Evolutionary conservation across 2,329 filamentous ascomycete genomes (phyloP), one percentile per base, ranked within the genome.

Genomic region (Exophiala sp.): DNA sequence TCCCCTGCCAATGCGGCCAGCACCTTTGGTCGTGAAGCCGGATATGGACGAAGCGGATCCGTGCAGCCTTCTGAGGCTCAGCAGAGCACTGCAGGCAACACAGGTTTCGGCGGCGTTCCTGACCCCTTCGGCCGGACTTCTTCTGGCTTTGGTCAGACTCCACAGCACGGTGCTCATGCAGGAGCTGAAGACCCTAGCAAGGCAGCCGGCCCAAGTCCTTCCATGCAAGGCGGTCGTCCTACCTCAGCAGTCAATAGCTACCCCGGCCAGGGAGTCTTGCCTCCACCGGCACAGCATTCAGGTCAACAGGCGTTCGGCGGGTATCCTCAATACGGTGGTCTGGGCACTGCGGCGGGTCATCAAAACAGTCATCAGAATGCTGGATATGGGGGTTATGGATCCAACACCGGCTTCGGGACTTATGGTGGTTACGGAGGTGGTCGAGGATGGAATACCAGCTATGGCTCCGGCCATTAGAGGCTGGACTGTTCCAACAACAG

Each of bases 1-100:
- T 82, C 81, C 18, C 81, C 82, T 9, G 81, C 78, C 27, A 82
- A 80, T 54, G 73, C n/a, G n/a, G n/a, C 74, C 18, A 74, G 72
- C 41, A 65, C 59, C 46, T 73, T 72, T 58, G 68, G 66, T 57
- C 77, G 78, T 42, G 73, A 82, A 39, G 74, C 77, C 24, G 76
- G 79, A 32, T 83, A 83, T 60, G 77, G 75, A 50, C 78, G 81
- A 46, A 73, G 78, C 34, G 78, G 78, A 54, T 79, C 78, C 14
- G 66, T 72, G 11, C 76, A 78, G 60, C 73, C 77, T 9, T 73
- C 77, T 1, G 78, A 81, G 58, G 75, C 68, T 58, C 72, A 76
- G 59, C 76, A 73, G 60, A 68, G 75, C 39, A 66, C 70, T 37
- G 69, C 72, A 19, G 73, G 71, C 52, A 68, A 69, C 56, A 76